A percentile compares a stretch with the other conserved stretches of the same genome.
Conservation (phyloP, 1,284 basidiomycete genomes). For the Phlebopus sp. region DNA sequence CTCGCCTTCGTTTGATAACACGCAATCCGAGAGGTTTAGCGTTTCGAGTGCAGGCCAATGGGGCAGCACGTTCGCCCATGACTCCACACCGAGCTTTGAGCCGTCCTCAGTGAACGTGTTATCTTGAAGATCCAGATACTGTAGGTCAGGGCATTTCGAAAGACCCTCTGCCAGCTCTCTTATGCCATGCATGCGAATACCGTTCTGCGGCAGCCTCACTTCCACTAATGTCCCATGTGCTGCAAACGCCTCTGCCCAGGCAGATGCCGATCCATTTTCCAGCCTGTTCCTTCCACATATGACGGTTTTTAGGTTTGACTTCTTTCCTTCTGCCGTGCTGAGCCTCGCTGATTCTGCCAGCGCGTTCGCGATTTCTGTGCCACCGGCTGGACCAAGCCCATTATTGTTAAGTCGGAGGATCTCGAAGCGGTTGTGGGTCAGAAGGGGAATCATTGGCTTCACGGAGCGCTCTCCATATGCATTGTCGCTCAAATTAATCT, state of each 20-base stretch:
- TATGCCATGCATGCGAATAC: constrained; percentile 93
- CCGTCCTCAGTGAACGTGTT: constrained; percentile 88
- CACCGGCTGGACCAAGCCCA: constrained; percentile 92
- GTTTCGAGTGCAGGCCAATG: constrained; percentile 72
- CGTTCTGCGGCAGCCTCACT: constrained; percentile 95
- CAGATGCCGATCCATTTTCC: constrained; percentile 84
- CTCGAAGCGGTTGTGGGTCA: constrained; percentile 74
- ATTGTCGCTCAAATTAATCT: constrained; percentile 93
- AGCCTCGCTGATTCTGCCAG: constrained; percentile 75
- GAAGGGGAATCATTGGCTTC: constrained; percentile 91
- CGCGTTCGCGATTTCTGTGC: constrained; percentile 83
- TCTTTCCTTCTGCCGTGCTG: constrained; percentile 63
- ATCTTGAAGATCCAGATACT: constrained; percentile 90
- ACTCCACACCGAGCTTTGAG: constrained; percentile 50
- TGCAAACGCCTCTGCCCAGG: constrained; percentile 87
- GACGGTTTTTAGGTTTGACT: constrained; percentile 74
- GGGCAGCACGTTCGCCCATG: constrained; percentile 71
- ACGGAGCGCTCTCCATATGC: constrained; percentile 96
- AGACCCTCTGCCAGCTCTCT: constrained; percentile 79
- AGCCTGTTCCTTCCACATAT: constrained; percentile 95
- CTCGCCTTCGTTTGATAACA: constrained; percentile 74
- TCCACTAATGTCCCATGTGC: constrained; percentile 82
- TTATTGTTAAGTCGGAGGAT: constrained; percentile 95
- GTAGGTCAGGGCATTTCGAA: constrained; percentile 63
- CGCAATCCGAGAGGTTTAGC: constrained; percentile 92